Evolutionary conservation across 352 stramenopile genomes (phyloP), one percentile per base, ranked within the genome.

Genomic region (Stephanocyclus meneghinianus): DNA sequence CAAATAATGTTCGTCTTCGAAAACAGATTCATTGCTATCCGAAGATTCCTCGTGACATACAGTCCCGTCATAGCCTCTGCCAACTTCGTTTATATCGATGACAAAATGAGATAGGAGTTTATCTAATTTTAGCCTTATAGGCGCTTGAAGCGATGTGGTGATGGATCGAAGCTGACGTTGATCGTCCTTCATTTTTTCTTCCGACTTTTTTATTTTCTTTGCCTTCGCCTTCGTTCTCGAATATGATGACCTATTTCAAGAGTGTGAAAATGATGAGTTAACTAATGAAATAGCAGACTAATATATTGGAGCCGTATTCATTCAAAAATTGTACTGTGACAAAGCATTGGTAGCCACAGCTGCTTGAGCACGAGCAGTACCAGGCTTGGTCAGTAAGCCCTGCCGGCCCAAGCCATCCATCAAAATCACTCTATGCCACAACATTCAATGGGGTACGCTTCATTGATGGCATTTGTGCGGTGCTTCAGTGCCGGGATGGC

Each of bases 361-460:
- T 53, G 84, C 80, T 66, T 66, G 16, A 16, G 70, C 50, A 59
- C 87, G 50, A 15, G 79, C 56, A 1, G 87, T 92, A n/a, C 71
- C 83, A 65, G 65, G 32, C 60, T 92, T 92, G 8, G 74, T 81
- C 42, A 91, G 62, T 65, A 81, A 92, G 21, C 76, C 81, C 68
- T 86, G 87, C 51, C 76, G 60, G 4, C 87, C 84, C 1, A 91
- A 42, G 35, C 63, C 64, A 64, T 92, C 87, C 30, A 88, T 61
- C 42, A 90, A 83, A 18, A 92, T 80, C 10, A 86, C 68, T 70
- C 82, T 45, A 73, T 77, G 75, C 72, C 87, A 92, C 29, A 56
- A 73, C 45, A 92, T 70, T 47, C 71, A 71, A 81, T 90, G 87
- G 42, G 91, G 73, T 57, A 87, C 60, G 70, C 72, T 89, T 35